Evolutionary conservation across 2,329 filamentous ascomycete species (phyloP).

Genomic region (Pseudocercospora macadamiae): DNA sequence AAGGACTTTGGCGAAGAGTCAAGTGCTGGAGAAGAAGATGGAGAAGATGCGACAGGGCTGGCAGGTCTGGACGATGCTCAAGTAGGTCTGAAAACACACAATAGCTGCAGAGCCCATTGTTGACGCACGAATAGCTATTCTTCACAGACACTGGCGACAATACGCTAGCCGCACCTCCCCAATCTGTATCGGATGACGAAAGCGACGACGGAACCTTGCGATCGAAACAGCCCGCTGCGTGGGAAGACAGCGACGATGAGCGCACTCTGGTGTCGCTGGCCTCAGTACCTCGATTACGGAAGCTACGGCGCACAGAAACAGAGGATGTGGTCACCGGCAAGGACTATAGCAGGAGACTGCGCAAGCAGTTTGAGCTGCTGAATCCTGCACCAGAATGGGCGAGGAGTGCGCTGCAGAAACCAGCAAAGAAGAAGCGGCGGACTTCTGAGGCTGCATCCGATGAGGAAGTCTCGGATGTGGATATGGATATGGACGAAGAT

Average conservation of each 20-base stretch:
- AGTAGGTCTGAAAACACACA: conserved; percentile 43
- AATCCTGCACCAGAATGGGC: conserved; percentile 67
- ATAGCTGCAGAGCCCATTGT: conserved; percentile 14
- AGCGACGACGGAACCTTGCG: conserved; percentile 44
- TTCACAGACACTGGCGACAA: conserved; percentile 71
- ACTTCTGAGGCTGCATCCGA: conserved; percentile 42
- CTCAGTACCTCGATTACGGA: conserved; percentile 73
- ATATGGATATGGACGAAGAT: conserved; percentile 61
- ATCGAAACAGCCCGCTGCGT: conserved; percentile 62
- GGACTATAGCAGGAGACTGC: conserved; percentile 80
- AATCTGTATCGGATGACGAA: conserved; percentile 46
- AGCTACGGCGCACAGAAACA: conserved; percentile 75
- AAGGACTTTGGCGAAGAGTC: conserved; percentile 56
- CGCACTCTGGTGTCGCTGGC: conserved; percentile 81
- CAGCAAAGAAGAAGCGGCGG: conserved; percentile 53
- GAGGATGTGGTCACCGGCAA: conserved; percentile 86
- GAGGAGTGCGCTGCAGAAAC: conserved; percentile 44
- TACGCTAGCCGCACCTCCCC: conserved; percentile 42
- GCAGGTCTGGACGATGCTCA: conserved; percentile 76
- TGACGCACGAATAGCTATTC: conserved; percentile 62
- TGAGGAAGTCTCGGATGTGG: conserved; percentile 47
- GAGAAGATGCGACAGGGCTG: conserved; percentile 44
- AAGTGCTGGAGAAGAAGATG: conserved; percentile 53
- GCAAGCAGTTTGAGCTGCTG: conserved; percentile 68
- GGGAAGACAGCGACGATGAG: conserved; percentile 97